These are phyloP conservation scores for Hypoxylon sp. DNA, from an alignment of 2,329 filamentous ascomycete species.

Conservation along the genomic window DNA sequence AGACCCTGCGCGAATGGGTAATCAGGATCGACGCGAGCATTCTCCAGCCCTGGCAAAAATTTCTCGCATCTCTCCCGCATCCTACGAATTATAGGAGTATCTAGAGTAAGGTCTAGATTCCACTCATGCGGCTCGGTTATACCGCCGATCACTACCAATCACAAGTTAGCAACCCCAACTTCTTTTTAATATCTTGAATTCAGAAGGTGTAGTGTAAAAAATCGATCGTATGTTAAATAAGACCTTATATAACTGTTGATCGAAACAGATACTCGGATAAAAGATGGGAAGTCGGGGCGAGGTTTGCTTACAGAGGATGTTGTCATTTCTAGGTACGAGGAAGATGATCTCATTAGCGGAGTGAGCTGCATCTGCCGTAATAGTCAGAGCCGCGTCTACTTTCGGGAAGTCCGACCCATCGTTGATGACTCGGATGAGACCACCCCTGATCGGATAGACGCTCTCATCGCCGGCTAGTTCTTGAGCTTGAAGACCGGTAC, in stretches of 20 bases:
- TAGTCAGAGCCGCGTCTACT: conserved; percentile 58
- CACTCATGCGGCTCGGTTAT: conserved; percentile 58
- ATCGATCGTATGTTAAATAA: conserved; percentile 1
- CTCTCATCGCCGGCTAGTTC: conserved; percentile 58
- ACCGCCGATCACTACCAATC: conserved; percentile 55
- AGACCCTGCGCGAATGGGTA: conserved; percentile 63
- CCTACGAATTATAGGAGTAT: conserved; percentile 57
- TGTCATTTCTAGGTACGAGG: conserved; percentile 62
- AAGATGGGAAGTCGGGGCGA: conserved; percentile 11
- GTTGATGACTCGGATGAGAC: conserved; percentile 62
- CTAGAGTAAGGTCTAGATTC: conserved; percentile 58
- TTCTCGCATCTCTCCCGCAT: conserved; percentile 62
- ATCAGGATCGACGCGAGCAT: conserved; percentile 58
- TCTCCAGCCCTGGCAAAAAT: conserved; percentile 60
- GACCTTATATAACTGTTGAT: background rate
- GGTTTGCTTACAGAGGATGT: conserved; percentile 55
- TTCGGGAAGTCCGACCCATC: conserved; percentile 61
- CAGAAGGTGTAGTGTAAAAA: background rate
- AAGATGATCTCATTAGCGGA: conserved; percentile 60
- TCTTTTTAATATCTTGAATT: background rate
- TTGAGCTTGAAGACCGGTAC: conserved; percentile 57
- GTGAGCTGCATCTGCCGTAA: conserved; percentile 58
- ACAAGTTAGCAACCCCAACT: conserved; percentile 24
- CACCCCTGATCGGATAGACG: conserved; percentile 62
- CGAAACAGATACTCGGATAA: background rate